Conservation (phyloP, 106 monocot species). For the Allium cepa region DNA sequence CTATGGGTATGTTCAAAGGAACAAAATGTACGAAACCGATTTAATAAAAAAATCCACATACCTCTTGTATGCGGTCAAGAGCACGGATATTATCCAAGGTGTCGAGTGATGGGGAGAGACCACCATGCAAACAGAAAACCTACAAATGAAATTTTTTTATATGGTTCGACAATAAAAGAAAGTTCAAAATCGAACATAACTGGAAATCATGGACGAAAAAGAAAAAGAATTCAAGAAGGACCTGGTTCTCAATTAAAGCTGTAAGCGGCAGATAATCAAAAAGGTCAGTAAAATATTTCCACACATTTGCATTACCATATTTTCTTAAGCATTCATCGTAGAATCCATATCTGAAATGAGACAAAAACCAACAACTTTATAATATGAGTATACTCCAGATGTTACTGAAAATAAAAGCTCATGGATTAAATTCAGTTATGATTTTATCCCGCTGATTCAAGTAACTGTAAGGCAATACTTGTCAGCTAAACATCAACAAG, state of each 20-base stretch:
- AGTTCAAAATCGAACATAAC: neutral
- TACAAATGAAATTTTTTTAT: slow-evolving; percentile 3
- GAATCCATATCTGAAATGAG: slow-evolving; percentile 45
- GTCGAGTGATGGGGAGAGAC: slow-evolving; percentile 52
- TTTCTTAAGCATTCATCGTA: slow-evolving; percentile 71
- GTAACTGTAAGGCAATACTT: too few species aligned
- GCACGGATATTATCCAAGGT: slow-evolving; percentile 56
- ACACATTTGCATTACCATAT: slow-evolving; percentile 69
- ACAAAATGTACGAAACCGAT: too few species aligned
- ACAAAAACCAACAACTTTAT: neutral
- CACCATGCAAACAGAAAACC: slow-evolving; percentile 57
- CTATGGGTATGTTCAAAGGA: too few species aligned
- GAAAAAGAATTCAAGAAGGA: neutral
- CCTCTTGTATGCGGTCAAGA: slow-evolving; percentile 64
- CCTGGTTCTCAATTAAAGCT: slow-evolving; percentile 59
- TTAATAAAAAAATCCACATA: slow-evolving; percentile 3
- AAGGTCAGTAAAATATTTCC: slow-evolving; percentile 70
- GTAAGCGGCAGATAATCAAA: slow-evolving; percentile 64
- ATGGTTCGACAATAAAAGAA: neutral
- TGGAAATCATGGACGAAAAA: neutral
- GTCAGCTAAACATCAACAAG: too few species aligned
- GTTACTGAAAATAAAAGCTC: too few species aligned
- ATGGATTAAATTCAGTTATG: too few species aligned
- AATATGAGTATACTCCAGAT: neutral
- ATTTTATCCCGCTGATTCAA: too few species aligned